These are phyloP conservation scores for Ustilago trichophora DNA, from an alignment of 1,284 basidiomycete genomes.

Conservation along the genomic window DNA sequence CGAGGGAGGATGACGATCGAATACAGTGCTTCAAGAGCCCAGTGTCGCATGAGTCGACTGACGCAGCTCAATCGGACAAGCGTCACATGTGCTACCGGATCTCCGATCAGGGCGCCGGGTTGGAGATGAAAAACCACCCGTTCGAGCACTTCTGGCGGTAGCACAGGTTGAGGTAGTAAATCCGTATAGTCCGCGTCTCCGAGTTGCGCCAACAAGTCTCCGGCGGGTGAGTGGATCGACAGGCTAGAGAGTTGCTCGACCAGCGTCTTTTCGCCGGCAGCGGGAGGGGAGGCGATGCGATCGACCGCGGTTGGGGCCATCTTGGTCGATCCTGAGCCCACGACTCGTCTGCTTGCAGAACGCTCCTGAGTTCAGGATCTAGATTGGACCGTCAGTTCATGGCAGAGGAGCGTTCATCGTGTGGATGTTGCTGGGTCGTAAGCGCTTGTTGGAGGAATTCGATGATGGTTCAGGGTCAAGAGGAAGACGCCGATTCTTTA, in stretches of 20 bases:
- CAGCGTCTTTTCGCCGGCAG: slow-evolving; percentile 6
- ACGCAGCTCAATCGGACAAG: slow-evolving; percentile 52
- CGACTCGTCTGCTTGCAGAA: slow-evolving; percentile 26
- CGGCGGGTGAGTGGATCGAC: slow-evolving; percentile 25
- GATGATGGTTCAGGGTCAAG: too few species aligned
- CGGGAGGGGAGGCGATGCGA: too few species aligned
- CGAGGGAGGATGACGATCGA: slow-evolving; percentile 60
- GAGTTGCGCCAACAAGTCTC: slow-evolving; percentile 17
- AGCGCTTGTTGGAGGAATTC: neutral
- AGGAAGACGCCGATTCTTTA: too few species aligned
- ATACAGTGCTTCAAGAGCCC: slow-evolving; percentile 57
- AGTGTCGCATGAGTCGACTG: slow-evolving; percentile 45
- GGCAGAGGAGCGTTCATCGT: slow-evolving; percentile 2
- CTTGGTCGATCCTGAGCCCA: slow-evolving; percentile 21
- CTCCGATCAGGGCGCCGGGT: slow-evolving; percentile 42
- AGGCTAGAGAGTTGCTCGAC: slow-evolving; percentile 9
- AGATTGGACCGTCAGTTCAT: slow-evolving; percentile 12
- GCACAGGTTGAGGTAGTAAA: slow-evolving; percentile 29
- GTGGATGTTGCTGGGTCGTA: neutral
- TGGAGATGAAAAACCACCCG: slow-evolving; percentile 41
- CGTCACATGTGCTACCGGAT: slow-evolving; percentile 39
- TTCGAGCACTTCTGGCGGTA: slow-evolving; percentile 57
- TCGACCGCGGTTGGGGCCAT: slow-evolving; percentile 15
- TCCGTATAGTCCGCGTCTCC: slow-evolving; percentile 13
- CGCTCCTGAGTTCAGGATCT: slow-evolving; percentile 27